phyloP scores from a whole-genome alignment of 202 grass and related monocot genomes.

The Schoenoplectus triqueter region DNA sequence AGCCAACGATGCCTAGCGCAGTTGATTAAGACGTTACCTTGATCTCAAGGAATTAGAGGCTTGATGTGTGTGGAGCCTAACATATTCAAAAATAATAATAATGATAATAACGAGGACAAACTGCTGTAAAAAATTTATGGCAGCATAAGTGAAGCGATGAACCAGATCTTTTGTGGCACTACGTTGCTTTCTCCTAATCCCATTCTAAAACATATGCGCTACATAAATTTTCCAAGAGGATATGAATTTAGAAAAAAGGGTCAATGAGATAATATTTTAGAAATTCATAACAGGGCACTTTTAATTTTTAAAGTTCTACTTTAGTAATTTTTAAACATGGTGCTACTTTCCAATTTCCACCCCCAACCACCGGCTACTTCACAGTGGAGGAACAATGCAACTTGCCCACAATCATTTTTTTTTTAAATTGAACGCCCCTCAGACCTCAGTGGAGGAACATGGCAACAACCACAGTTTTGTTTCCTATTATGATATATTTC shows the following conservation, averaged over 20 bases:
- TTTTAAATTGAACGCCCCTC: not conserved
- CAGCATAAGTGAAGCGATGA: too few relatives aligned
- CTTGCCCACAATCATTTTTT: conserved; percentile 19
- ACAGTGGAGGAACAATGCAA: conserved; percentile 32
- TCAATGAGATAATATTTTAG: not conserved
- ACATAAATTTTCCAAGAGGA: too few relatives aligned
- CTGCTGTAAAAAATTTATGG: too few relatives aligned
- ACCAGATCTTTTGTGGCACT: not conserved
- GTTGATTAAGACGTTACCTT: too few relatives aligned
- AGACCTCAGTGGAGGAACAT: conserved; percentile 10
- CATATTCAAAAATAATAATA: too few relatives aligned
- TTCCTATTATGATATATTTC: not conserved
- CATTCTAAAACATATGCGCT: not conserved
- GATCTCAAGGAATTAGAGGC: too few relatives aligned
- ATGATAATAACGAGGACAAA: too few relatives aligned
- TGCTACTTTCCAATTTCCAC: conserved; percentile 18
- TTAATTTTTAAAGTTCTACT: not conserved
- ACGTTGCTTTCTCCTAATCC: not conserved
- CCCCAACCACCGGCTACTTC: conserved; percentile 12
- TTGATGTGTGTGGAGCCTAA: too few relatives aligned
- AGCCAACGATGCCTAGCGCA: too few relatives aligned
- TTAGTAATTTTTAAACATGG: not conserved
- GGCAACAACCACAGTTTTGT: not conserved
- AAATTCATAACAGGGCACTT: conserved; percentile 10
- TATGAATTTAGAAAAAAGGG: too few relatives aligned